These are phyloP conservation scores for Rhizoctonia solani DNA, from an alignment of 1,284 basidiomycete genomes.

Conservation along the genomic window DNA sequence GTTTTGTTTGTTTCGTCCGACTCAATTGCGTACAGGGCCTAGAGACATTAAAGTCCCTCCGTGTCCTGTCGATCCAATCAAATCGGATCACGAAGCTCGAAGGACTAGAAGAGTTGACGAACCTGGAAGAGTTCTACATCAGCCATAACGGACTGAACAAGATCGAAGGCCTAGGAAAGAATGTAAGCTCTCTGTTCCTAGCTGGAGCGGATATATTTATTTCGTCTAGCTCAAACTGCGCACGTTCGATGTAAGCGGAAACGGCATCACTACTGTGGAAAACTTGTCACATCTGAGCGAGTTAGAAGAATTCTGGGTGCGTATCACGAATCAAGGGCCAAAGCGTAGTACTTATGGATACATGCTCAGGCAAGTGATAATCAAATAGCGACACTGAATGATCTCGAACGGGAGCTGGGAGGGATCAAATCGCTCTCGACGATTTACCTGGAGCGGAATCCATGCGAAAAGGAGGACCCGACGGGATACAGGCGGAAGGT, in stretches of 20 bases:
- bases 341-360: neutral
- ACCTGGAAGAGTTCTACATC: slow-evolving; percentile 89
- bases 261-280: slow-evolving; percentile 79
- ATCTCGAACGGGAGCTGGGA: slow-evolving; percentile 75
- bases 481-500: slow-evolving; percentile 87
- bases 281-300: slow-evolving; percentile 74
- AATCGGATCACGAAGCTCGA: slow-evolving; percentile 92
- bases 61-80: slow-evolving; percentile 87
- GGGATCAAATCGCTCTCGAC: slow-evolving; percentile 75
- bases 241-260: slow-evolving; percentile 87
- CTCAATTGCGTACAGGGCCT: slow-evolving; percentile 54
- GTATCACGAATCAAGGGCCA: slow-evolving; percentile 41
- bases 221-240: slow-evolving; percentile 69
- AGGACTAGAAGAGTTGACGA: slow-evolving; percentile 69
- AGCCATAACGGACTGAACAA: slow-evolving; percentile 89
- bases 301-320: slow-evolving; percentile 93
- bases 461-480: slow-evolving; percentile 81
- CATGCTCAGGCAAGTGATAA: slow-evolving; percentile 80
- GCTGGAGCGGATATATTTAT: slow-evolving; percentile 29
- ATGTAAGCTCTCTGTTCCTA: slow-evolving; percentile 55
- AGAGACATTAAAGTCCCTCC: slow-evolving; percentile 66
- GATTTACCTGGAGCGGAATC: slow-evolving; percentile 94
- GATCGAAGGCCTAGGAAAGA: slow-evolving; percentile 86
- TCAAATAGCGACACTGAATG: slow-evolving; percentile 69
- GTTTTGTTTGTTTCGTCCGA: neutral